A percentile compares a stretch with the other conserved stretches of the same genome.
These are phyloP conservation scores for Macadamia integrifolia DNA, from an alignment of 164 flowering plant genomes.

Conservation along the genomic window DNA sequence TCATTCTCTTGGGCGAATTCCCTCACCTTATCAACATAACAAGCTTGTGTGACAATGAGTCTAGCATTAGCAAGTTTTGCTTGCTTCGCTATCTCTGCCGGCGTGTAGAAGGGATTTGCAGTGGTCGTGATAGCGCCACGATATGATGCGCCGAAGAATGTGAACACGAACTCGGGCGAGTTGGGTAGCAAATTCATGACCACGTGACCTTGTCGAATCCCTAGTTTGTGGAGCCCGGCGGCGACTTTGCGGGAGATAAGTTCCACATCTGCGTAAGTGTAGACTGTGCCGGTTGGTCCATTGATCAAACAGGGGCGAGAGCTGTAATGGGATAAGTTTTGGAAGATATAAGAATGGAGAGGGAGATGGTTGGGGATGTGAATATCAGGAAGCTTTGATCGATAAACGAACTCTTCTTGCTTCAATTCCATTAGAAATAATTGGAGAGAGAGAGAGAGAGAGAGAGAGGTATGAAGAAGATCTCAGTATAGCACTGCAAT, in stretches of 20 bases:
- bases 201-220: constrained; percentile 57
- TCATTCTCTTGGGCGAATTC: constrained; percentile 29
- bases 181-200: constrained; percentile 83
- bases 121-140: constrained; percentile 63
- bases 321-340: constrained; percentile 44
- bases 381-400: constrained; percentile 86
- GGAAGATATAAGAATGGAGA: constrained; percentile 71
- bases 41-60: constrained; percentile 52
- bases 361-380: constrained; percentile 75
- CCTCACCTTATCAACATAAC: constrained; percentile 44
- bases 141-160: constrained; percentile 75
- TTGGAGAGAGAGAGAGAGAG: too few species aligned
- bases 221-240: constrained; percentile 51
- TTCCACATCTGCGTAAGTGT: constrained; percentile 62
- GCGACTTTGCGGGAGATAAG: constrained; percentile 51
- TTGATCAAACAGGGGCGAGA: constrained; percentile 65
- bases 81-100: constrained; percentile 65
- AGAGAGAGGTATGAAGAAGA: too few species aligned
- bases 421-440: too few species aligned
- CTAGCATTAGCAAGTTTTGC: constrained; percentile 45
- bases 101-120: constrained; percentile 80
- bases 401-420: constrained; percentile 47
- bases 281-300: constrained; percentile 47
- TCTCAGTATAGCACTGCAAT: too few species aligned
- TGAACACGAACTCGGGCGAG: constrained; percentile 68